Base-by-base conservation (phyloP, 2,329 filamentous ascomycete genomes). In the Diaporthe humulicola region DNA sequence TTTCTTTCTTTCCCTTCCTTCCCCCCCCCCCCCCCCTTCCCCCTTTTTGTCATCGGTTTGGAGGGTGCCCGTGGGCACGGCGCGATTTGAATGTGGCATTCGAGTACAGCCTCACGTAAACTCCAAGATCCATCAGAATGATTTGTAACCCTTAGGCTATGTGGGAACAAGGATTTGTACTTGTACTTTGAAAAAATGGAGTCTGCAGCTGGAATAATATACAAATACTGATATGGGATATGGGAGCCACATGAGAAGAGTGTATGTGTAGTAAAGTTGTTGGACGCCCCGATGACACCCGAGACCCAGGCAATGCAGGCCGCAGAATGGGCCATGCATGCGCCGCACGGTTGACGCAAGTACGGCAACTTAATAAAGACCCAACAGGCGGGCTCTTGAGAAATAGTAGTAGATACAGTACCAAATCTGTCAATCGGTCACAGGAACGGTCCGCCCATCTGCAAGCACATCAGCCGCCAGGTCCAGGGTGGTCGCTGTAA, bases 311-410 rank as follows among this genome's bases (percentile, higher is more conserved):
- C 38, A 14, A 25, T 15, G 48, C 64, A 38, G 66, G 66, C 36
- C 57, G 74, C 71, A 71, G 57, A 66, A 73, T 30, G 30, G 74
- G 74, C 71, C 54, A 36, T 36, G 28, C 28, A 70, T 70, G 64
- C 48, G 56, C 56, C 42, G 74, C 74, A 74, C 64, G 48, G 45
- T 54, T 54, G 48, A 69, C 33, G 64, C 64, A 69, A 54, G 64
- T 22, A 52, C 45, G 64, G 64, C 64, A 67, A 42, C 42, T 48
- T 50, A 25, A 52, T 28, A 25, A 19, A 28, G 64, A 54, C 48
- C 33, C 45, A 69, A 28, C 30, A 50, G 33, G 19, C 48, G 40
- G 48, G 64, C 40, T 38, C 64, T 38, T 33, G 33, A 36, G 19
- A 14, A 52, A 45, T 38, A 57, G 22, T 38, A 57, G 22, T 25